Base-by-base conservation (phyloP, 2,329 filamentous ascomycete genomes). In the Exophiala xenobiotica region DNA sequence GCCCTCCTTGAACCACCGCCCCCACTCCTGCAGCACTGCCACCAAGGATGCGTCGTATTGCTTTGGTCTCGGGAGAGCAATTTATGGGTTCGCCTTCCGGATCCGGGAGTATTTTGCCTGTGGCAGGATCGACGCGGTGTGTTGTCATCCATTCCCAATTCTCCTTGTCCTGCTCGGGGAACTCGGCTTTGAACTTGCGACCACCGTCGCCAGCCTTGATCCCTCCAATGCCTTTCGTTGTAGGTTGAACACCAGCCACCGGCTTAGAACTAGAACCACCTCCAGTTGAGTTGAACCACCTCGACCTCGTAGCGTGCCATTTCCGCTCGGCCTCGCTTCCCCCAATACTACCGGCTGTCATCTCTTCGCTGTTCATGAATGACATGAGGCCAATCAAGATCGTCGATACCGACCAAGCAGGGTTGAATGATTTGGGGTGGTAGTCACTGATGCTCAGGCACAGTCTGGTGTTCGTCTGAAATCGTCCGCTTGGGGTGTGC, bases 301-400 rank as follows among this genome's bases (percentile, higher is more conserved):
- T 78, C 12, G 89, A 88, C 56, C 88, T 80, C 19, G 80, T 78
- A 0, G 93, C 90, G 43, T 90, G 82, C 63, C 86, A 80, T 68
- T 83, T 86, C 55, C 92, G 82, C 75, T 97, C 91, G 3, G 80
- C 76, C 43, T 88, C 81, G 0, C 82, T 86, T 14, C 85, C 88
- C 4, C 86, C 85, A 23, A 99, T 82, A 23, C 86, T 91, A 2
- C 93, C 93, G 0, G 93, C 97, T 0, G 93, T 99, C 87, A 97
- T 96, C 74, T 99, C 93, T 67, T 99, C 92, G 60, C 88, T 90
- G 2, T 92, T 97, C 93, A 99, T 99, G 72, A 99, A 99, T 31
- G 88, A 95, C 57, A 97, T 77, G 22, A 99, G 80, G 7, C 93
- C 93, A 49, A 95, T 95, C 12, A 99, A 76, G 59, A 99, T 99